Evolutionary conservation across 441 rosid genomes (phyloP).

Genomic region (Gossypium davidsonii): DNA sequence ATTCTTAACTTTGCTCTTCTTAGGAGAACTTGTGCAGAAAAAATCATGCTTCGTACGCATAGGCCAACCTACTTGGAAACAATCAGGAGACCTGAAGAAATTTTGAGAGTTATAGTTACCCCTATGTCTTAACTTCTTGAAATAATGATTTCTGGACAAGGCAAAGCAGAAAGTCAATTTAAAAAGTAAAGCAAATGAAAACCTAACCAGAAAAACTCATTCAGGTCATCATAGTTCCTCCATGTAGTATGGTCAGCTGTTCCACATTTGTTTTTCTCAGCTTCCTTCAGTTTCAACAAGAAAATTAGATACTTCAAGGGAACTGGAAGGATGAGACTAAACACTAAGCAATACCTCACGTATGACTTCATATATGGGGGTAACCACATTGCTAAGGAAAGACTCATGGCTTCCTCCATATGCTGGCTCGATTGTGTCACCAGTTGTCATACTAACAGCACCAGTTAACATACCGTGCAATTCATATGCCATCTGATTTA

Average conservation of each 20-base stretch:
- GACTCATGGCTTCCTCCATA: conserved; percentile 64
- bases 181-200: conserved; percentile 7
- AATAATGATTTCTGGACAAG: conserved; percentile 16
- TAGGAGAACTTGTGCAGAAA: conserved; percentile 37
- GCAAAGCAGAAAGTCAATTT: not conserved
- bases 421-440: conserved; percentile 57
- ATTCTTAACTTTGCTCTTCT: conserved; percentile 27
- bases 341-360: conserved; percentile 36
- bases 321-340: conserved; percentile 5
- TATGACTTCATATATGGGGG: conserved; percentile 75
- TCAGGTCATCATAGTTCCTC: conserved; percentile 98
- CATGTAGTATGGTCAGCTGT: conserved; percentile 85
- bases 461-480: conserved; percentile 66
- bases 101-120: conserved; percentile 15
- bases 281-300: conserved; percentile 58
- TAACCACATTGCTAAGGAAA: conserved; percentile 70
- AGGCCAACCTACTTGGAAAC: conserved; percentile 95
- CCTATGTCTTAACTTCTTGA: conserved; percentile 15
- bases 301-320: conserved; percentile 18
- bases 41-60: conserved; percentile 72
- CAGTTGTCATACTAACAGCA: conserved; percentile 48
- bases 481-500: conserved; percentile 84
- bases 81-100: conserved; percentile 74
- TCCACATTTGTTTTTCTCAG: conserved; percentile 70
- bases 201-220: conserved; percentile 85